A percentile compares a stretch with the other conserved stretches of the same genome.
phyloP scores from a whole-genome alignment of 2,329 filamentous ascomycete species.

The Diaporthe caulivora region DNA sequence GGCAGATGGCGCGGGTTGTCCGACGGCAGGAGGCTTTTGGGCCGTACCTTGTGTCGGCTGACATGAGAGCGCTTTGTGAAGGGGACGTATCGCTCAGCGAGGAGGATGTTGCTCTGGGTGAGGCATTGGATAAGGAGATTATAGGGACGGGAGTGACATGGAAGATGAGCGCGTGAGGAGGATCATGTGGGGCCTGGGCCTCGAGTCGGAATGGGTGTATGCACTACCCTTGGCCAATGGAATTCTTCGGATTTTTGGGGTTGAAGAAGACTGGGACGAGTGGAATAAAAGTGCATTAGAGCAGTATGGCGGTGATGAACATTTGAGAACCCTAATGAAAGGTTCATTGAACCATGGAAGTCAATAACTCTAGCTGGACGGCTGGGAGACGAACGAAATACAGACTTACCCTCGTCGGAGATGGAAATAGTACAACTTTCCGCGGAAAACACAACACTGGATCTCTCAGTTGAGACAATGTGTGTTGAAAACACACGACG shows the following conservation, averaged over 20 bases:
- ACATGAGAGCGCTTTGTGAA: background rate
- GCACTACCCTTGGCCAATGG: background rate
- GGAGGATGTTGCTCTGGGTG: background rate
- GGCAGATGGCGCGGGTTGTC: constrained; percentile 40
- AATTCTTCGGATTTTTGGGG: background rate
- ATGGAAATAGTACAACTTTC: no score
- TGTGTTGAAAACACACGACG: no score
- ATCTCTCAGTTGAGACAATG: no score
- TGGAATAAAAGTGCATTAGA: background rate
- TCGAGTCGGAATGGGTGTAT: background rate
- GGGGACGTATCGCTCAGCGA: background rate
- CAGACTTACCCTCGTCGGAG: background rate
- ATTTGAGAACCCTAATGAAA: background rate
- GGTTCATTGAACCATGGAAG: background rate
- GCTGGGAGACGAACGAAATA: background rate
- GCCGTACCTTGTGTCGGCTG: background rate
- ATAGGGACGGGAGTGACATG: rapidly evolving
- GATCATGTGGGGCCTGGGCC: background rate
- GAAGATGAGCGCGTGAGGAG: background rate
- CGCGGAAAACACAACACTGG: no score
- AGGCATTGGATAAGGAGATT: background rate
- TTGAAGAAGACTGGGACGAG: background rate
- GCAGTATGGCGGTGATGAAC: background rate
- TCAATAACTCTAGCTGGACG: no score
- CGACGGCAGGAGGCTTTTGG: background rate